A percentile compares a stretch with the other conserved stretches of the same genome.
Conservation (phyloP, 139 green algal genomes). For the Auxenochlorella protothecoides region DNA sequence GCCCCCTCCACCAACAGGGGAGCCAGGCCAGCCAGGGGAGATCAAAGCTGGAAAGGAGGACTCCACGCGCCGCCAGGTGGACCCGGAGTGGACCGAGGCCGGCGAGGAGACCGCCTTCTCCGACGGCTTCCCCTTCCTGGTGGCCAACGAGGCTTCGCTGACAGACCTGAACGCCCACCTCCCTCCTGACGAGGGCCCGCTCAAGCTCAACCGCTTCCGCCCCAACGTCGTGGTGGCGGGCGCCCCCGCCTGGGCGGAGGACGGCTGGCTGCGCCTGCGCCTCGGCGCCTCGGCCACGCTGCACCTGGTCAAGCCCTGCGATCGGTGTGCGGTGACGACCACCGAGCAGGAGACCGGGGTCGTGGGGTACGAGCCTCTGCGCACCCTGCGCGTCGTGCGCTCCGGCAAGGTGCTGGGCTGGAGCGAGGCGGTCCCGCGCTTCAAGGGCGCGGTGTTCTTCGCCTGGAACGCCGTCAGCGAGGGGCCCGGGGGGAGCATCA, state of each 20-base stretch:
- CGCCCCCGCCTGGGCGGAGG: slow-evolving; percentile 32
- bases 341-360: slow-evolving; percentile 54
- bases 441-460: slow-evolving; percentile 36
- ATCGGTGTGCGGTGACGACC: slow-evolving; percentile 54
- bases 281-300: slow-evolving; percentile 23
- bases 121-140: slow-evolving; percentile 54
- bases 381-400: slow-evolving; percentile 29
- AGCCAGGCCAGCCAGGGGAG: too few species aligned
- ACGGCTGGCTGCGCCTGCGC: slow-evolving; percentile 37
- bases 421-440: slow-evolving; percentile 6
- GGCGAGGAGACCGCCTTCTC: slow-evolving; percentile 39
- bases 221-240: slow-evolving; percentile 60
- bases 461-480: slow-evolving; percentile 11
- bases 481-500: too few species aligned
- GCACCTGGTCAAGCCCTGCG: slow-evolving; percentile 53
- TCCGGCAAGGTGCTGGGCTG: slow-evolving; percentile 32
- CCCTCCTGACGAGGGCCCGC: not conserved
- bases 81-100: slow-evolving; percentile 25
- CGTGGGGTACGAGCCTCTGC: slow-evolving; percentile 46
- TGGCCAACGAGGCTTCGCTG: slow-evolving; percentile 40
- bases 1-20: too few species aligned
- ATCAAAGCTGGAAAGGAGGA: not conserved
- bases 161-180: slow-evolving; percentile 41
- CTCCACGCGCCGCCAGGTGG: slow-evolving; percentile 10
- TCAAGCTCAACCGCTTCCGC: slow-evolving; percentile 60